phyloP scores from a whole-genome alignment of 257 asterid species.

The Thymus mandschuricus region DNA sequence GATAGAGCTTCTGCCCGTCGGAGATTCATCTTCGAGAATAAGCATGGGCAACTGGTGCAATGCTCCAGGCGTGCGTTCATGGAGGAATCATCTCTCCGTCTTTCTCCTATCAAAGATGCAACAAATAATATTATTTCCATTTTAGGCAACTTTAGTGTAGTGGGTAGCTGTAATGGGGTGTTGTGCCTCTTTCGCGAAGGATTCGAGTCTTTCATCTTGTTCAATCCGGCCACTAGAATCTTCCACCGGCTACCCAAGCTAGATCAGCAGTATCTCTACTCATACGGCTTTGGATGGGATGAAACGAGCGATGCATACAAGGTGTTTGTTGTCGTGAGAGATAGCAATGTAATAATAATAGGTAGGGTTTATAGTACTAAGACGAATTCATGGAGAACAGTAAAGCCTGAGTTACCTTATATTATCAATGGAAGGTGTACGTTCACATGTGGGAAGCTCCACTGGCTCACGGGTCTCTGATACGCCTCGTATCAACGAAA shows the following conservation, averaged over 20 bases:
- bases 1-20: background rate
- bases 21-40: background rate
- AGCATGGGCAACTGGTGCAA: background rate
- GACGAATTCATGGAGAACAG: slow-evolving; percentile 41
- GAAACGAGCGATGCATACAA: slow-evolving; percentile 20
- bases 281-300: slow-evolving; percentile 24
- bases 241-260: background rate
- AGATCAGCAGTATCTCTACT: too few relatives aligned
- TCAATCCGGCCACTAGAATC: slow-evolving; percentile 17
- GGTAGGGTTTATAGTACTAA: slow-evolving; percentile 44
- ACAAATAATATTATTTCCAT: background rate
- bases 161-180: background rate
- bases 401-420: background rate
- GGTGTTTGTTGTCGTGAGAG: slow-evolving; percentile 10
- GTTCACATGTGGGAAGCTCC: background rate
- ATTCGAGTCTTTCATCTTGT: background rate
- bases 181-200: background rate
- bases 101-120: background rate
- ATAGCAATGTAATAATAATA: background rate
- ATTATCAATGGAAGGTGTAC: background rate
- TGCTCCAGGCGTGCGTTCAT: background rate
- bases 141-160: background rate
- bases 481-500: too few relatives aligned
- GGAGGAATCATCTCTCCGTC: slow-evolving; percentile 7
- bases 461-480: background rate